phyloP scores from a whole-genome alignment of 768 basidiomycete genomes.

The Gymnopilus dilepis region DNA sequence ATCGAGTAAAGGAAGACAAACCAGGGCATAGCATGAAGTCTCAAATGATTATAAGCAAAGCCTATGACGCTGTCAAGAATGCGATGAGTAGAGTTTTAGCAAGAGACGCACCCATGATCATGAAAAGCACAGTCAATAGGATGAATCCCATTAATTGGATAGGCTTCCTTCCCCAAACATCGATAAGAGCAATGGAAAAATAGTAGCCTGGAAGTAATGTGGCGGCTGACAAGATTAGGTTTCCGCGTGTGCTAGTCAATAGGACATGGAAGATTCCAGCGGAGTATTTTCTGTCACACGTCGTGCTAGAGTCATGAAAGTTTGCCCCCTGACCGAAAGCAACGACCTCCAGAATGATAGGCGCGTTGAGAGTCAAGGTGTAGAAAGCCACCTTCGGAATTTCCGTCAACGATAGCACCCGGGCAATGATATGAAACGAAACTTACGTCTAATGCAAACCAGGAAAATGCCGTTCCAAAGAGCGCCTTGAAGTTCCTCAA shows the following conservation, averaged over 20 bases:
- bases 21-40: conserved; percentile 45
- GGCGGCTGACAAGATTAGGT: no score
- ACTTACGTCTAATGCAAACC: conserved; percentile 87
- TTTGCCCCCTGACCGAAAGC: no score
- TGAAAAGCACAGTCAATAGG: conserved; percentile 66
- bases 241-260: no score
- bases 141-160: conserved; percentile 82
- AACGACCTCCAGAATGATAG: no score
- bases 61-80: conserved; percentile 40
- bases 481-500: conserved; percentile 84
- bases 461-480: conserved; percentile 79
- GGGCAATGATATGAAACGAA: no score
- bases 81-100: neutral
- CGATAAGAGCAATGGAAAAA: conserved; percentile 43
- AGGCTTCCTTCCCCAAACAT: conserved; percentile 81
- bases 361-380: no score
- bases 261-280: no score
- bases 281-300: no score
- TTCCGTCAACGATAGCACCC: no score
- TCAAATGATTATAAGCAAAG: conserved; percentile 68
- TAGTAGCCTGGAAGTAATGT: no score
- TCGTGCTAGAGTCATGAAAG: no score
- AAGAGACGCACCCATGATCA: conserved; percentile 63
- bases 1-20: conserved; percentile 87
- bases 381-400: neutral